Evolutionary conservation across 495 filamentous ascomycete genomes (phyloP).

Genomic region (Rostrohypoxylon terebratum): DNA sequence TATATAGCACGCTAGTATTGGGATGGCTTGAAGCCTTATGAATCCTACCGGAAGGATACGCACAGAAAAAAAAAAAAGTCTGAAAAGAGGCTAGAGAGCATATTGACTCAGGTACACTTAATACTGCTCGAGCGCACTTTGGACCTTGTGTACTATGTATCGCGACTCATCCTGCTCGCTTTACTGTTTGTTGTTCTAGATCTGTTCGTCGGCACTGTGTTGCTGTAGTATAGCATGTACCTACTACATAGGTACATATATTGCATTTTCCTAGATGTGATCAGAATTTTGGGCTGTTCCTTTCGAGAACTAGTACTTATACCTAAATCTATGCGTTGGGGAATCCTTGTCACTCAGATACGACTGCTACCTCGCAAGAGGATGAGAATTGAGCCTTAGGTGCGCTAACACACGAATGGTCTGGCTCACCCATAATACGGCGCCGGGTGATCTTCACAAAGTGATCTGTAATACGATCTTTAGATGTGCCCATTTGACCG

Average conservation of each 20-base stretch:
- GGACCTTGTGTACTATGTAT: background rate
- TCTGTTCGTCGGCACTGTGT: background rate
- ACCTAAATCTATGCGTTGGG: background rate
- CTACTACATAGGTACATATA: background rate
- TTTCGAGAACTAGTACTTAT: conserved; percentile 1
- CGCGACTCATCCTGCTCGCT: background rate
- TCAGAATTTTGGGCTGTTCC: background rate
- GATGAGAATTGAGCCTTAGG: conserved; percentile 1
- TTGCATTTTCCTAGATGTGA: background rate
- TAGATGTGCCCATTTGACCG: conserved; percentile 22
- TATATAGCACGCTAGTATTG: background rate
- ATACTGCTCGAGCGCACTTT: background rate
- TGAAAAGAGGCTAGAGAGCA: conserved; percentile 11
- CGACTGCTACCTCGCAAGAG: background rate
- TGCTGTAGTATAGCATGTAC: background rate
- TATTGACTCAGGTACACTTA: background rate
- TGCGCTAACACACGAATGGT: conserved; percentile 15
- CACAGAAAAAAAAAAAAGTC: background rate
- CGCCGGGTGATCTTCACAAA: conserved; percentile 32
- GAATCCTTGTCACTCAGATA: conserved; percentile 1
- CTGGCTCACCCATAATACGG: conserved; percentile 19
- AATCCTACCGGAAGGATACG: conserved; percentile 9
- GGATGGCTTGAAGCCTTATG: conserved; percentile 3
- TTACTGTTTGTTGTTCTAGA: background rate
- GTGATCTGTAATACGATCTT: conserved; percentile 40